phyloP scores from a whole-genome alignment of 306 rosid species.

The Vigna radiata region DNA sequence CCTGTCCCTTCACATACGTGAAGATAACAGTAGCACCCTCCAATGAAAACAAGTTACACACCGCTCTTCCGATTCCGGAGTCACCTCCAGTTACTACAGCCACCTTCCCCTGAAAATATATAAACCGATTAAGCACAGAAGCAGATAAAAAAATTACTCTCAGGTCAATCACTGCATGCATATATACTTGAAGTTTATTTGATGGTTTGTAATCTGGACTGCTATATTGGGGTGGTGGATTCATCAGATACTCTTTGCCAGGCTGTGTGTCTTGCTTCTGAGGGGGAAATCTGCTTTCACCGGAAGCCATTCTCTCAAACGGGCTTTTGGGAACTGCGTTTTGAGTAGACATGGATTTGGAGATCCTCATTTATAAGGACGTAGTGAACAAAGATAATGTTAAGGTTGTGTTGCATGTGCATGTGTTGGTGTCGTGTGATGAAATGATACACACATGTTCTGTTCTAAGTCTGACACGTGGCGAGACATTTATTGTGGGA shows the following conservation, averaged over 20 bases:
- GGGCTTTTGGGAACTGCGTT: neutral
- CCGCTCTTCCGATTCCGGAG: slow-evolving; percentile 80
- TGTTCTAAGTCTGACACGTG: neutral
- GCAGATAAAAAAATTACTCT: no score
- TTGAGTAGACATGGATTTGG: no score
- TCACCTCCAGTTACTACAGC: slow-evolving; percentile 85
- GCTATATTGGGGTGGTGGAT: slow-evolving; percentile 78
- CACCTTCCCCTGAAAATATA: slow-evolving; percentile 61
- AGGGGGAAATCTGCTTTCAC: neutral
- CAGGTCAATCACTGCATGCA: no score
- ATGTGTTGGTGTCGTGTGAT: no score
- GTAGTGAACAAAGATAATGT: neutral
- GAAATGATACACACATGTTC: neutral
- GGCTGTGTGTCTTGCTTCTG: slow-evolving; percentile 75
- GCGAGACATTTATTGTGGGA: neutral
- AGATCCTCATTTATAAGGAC: neutral
- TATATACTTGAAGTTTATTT: slow-evolving; percentile 64
- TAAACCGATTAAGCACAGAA: neutral
- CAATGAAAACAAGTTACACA: slow-evolving; percentile 66
- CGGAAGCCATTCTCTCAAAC: neutral
- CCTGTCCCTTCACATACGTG: slow-evolving; percentile 73
- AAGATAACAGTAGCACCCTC: slow-evolving; percentile 87
- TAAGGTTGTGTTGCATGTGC: no score
- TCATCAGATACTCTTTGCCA: slow-evolving; percentile 78
- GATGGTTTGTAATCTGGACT: slow-evolving; percentile 71